Evolutionary conservation across 2,329 filamentous ascomycete genomes (phyloP).

Genomic region (Sporothrix brasiliensis): DNA sequence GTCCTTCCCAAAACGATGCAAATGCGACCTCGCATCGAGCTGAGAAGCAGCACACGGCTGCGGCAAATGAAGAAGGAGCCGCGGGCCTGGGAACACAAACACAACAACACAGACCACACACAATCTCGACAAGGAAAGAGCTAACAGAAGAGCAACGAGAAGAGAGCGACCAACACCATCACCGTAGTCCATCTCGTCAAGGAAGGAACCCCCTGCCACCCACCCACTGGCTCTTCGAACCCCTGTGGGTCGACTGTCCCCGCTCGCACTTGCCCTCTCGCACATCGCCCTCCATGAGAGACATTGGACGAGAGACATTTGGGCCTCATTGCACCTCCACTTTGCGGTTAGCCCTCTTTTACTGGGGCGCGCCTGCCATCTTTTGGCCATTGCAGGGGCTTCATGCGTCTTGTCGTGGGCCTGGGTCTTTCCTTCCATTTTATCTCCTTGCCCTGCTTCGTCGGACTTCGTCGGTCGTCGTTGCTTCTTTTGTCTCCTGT

Average conservation of each 20-base stretch:
- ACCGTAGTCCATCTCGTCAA: not conserved
- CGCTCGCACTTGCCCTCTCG: not conserved
- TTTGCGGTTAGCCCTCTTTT: constrained; percentile 14
- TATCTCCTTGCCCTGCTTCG: not conserved
- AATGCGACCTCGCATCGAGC: constrained; percentile 2
- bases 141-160: no score
- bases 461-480: not conserved
- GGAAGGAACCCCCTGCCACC: constrained; percentile 18
- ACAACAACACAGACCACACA: not conserved
- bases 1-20: not conserved
- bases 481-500: not conserved
- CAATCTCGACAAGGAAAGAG: not conserved
- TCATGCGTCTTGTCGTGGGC: not conserved
- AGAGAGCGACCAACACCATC: not conserved
- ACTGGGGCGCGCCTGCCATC: constrained; percentile 15
- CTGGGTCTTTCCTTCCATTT: not conserved
- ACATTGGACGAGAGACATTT: not conserved
- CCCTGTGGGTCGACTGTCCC: constrained; percentile 17
- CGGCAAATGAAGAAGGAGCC: constrained; percentile 10
- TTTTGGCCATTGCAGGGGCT: no score
- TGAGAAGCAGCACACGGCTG: not conserved
- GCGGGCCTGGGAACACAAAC: not conserved
- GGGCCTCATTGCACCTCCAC: not conserved
- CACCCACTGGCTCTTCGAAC: not conserved
- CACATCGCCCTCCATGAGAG: not conserved